These are phyloP conservation scores for Metarhizium sp. DNA, from an alignment of 2,329 filamentous ascomycete species.

Conservation along the genomic window DNA sequence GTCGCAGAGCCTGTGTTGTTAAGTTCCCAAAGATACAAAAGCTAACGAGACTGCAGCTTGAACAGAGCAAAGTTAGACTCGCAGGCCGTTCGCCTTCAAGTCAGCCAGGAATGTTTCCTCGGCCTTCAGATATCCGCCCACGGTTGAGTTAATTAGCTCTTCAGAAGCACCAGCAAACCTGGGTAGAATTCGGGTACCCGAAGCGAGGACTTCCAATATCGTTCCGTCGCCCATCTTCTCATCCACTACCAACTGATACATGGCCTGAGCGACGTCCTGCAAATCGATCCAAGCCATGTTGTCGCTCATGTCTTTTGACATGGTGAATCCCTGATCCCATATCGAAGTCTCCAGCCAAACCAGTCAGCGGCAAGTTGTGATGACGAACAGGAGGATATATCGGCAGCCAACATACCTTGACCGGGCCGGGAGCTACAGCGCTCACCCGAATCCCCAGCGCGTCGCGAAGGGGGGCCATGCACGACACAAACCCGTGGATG, in stretches of 20 bases:
- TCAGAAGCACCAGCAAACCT: neutral
- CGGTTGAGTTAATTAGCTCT: neutral
- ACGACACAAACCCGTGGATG: constrained; percentile 24
- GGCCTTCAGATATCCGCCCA: constrained; percentile 12
- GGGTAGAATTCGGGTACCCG: constrained; percentile 7
- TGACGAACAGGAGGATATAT: neutral
- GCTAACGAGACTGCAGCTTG: neutral
- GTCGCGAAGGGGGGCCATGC: constrained; percentile 19
- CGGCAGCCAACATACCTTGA: constrained; percentile 13
- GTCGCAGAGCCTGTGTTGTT: neutral
- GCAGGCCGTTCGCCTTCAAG: constrained; percentile 13
- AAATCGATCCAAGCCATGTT: constrained; percentile 19
- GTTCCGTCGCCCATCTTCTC: constrained; percentile 20
- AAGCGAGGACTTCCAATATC: constrained; percentile 20
- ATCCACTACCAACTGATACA: constrained; percentile 17
- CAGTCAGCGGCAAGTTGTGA: neutral
- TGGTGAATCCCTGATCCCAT: constrained; percentile 22
- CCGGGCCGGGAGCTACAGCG: constrained; percentile 24
- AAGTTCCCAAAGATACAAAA: neutral
- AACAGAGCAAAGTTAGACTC: constrained; percentile 10
- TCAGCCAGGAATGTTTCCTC: constrained; percentile 12
- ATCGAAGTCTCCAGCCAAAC: constrained; percentile 19
- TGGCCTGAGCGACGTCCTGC: constrained; percentile 21
- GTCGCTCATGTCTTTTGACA: constrained; percentile 17
- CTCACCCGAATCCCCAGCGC: constrained; percentile 22